Evolutionary conservation across 768 basidiomycete genomes (phyloP).

Genomic region (Fomitopsis pulvina): DNA sequence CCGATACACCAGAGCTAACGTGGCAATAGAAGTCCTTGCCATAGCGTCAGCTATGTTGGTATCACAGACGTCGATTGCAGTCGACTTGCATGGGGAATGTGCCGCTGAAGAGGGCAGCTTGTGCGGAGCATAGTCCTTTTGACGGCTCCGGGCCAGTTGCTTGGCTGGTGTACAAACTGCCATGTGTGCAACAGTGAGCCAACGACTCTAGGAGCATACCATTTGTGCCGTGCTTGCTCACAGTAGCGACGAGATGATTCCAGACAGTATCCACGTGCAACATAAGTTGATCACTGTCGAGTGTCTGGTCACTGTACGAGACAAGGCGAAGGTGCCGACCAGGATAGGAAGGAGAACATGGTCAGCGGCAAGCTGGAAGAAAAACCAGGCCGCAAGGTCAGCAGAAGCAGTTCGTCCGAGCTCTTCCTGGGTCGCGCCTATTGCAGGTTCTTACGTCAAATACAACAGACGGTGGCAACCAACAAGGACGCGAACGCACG

Average conservation of each 20-base stretch:
- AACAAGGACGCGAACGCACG: not conserved
- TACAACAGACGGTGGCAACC: not conserved
- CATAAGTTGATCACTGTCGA: constrained; percentile 40
- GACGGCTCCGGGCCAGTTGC: constrained; percentile 30
- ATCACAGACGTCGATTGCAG: not conserved
- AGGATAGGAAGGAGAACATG: constrained; percentile 39
- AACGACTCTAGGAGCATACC: not conserved
- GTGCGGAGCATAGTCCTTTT: constrained; percentile 34
- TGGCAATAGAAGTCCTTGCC: constrained; percentile 10
- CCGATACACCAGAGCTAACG: constrained; percentile 9
- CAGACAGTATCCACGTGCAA: constrained; percentile 41
- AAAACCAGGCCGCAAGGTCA: constrained; percentile 34
- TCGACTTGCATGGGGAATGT: constrained; percentile 15
- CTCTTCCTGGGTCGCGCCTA: constrained; percentile 20
- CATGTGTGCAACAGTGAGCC: not conserved
- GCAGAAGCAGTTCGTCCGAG: constrained; percentile 20
- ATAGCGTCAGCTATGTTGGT: not conserved
- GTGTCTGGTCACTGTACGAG: constrained; percentile 31
- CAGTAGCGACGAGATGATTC: constrained; percentile 37
- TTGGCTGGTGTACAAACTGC: constrained; percentile 34
- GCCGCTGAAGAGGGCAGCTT: constrained; percentile 31
- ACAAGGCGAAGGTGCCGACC: constrained; percentile 37
- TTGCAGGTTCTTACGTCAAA: not conserved
- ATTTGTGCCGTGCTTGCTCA: constrained; percentile 20
- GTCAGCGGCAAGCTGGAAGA: constrained; percentile 40